Conservation (phyloP, 139 green algal species). For the Marvania coccoides region DNA sequence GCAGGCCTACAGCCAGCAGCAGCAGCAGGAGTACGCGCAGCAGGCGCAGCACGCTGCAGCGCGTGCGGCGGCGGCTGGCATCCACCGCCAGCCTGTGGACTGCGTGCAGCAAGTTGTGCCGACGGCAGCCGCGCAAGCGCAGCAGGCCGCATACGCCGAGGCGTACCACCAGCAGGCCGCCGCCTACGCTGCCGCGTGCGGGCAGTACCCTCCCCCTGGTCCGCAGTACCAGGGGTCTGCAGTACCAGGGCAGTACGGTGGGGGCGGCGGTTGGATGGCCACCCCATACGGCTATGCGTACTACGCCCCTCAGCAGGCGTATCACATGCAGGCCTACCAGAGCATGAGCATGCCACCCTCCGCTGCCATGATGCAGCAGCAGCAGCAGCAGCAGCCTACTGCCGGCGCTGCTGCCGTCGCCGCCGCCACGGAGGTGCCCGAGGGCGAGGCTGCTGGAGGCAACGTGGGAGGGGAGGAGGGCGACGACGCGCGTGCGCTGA, state of each 20-base stretch:
- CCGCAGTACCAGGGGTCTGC: background rate
- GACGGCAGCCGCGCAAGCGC: background rate
- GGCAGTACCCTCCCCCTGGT: background rate
- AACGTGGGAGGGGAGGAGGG: conserved; percentile 17
- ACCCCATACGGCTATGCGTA: too few relatives aligned
- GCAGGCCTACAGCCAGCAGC: background rate
- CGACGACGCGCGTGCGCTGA: conserved; percentile 34
- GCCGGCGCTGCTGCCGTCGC: background rate
- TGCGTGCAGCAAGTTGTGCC: background rate
- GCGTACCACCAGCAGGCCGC: background rate
- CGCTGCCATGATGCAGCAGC: background rate
- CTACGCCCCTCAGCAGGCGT: too few relatives aligned
- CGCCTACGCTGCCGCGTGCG: background rate
- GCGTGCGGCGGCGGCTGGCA: background rate
- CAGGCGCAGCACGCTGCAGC: background rate
- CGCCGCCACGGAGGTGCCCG: background rate
- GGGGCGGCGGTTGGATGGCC: background rate
- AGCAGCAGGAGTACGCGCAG: background rate
- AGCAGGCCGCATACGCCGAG: background rate
- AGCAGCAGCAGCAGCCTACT: background rate
- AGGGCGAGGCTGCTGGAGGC: background rate
- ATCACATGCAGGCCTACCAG: background rate
- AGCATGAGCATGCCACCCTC: background rate
- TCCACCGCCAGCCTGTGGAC: background rate
- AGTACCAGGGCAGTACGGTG: background rate